Percentiles rank a stretch among this genome's conserved stretches.
Conservation (phyloP, 164 flowering plant species). For the Protea cynaroides region DNA sequence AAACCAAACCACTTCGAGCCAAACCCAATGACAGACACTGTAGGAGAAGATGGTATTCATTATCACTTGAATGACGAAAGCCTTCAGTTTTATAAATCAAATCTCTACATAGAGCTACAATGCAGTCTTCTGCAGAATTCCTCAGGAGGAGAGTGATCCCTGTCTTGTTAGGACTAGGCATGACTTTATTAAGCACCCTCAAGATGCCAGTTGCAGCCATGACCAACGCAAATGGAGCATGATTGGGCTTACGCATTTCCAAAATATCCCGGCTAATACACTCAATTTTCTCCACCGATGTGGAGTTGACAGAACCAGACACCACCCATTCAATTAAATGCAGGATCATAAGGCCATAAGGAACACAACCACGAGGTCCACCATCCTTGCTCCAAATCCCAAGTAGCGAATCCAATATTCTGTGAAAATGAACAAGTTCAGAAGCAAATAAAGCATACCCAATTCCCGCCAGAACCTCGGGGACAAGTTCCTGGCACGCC, state of each 20-base stretch:
- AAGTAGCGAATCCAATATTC: conserved; percentile 40
- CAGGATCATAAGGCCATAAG: conserved; percentile 64
- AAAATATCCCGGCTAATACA: conserved; percentile 24
- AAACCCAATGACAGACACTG: conserved; percentile 65
- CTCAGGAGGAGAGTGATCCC: conserved; percentile 32
- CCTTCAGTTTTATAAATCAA: conserved; percentile 31
- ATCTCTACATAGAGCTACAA: conserved; percentile 41
- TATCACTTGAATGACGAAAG: conserved; percentile 5
- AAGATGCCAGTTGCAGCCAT: conserved; percentile 78
- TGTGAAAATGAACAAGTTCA: conserved; percentile 27
- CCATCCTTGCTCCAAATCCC: conserved; percentile 49
- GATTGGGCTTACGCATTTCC: conserved; percentile 18
- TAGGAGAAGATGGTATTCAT: conserved; percentile 33
- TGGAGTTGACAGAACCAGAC: conserved; percentile 35
- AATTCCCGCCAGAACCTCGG: conserved; percentile 73
- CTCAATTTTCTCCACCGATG: conserved; percentile 34
- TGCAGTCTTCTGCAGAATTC: conserved; percentile 42
- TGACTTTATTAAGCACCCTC: conserved; percentile 46
- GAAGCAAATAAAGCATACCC: conserved; percentile 76
- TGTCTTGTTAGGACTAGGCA: conserved; percentile 16
- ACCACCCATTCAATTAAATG: conserved; percentile 84
- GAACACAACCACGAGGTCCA: conserved; percentile 28
- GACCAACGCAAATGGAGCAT: conserved; percentile 46
- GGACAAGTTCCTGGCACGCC: conserved; percentile 26
- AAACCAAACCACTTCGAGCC: conserved; percentile 55